These are phyloP conservation scores for Thalassiosira allenii DNA, from an alignment of 352 stramenopile species.

Conservation along the genomic window DNA sequence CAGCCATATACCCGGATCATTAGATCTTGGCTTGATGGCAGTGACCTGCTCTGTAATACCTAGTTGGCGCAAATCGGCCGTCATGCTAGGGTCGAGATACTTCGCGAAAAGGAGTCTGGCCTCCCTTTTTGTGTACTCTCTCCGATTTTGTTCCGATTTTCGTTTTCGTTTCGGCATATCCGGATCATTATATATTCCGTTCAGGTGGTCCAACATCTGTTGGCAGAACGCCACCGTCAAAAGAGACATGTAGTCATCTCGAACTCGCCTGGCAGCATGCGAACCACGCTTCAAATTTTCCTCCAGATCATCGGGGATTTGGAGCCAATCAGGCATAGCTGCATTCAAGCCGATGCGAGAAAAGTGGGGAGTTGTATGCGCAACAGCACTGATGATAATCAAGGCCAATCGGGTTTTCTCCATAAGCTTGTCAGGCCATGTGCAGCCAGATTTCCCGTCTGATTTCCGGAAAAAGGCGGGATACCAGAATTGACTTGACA, in stretches of 20 bases:
- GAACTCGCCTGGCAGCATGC: not conserved
- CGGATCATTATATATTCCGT: not conserved
- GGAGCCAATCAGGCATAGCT: conserved; percentile 1
- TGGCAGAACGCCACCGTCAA: conserved; percentile 10
- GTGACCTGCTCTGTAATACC: too few species aligned
- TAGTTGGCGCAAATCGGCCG: too few species aligned
- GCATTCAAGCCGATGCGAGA: not conserved
- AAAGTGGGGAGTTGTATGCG: conserved; percentile 9
- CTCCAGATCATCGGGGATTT: conserved; percentile 1
- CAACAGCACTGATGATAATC: conserved; percentile 7
- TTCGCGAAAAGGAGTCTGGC: not conserved
- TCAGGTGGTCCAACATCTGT: not conserved
- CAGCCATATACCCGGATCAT: not conserved
- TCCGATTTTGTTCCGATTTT: not conserved
- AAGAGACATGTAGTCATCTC: conserved; percentile 14
- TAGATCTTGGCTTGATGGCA: too few species aligned
- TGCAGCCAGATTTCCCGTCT: not conserved
- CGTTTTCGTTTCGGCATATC: conserved; percentile 2
- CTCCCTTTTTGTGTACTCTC: not conserved
- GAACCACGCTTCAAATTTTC: conserved; percentile 6
- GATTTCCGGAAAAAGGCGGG: conserved; percentile 1
- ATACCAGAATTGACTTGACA: not conserved
- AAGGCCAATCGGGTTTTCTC: not conserved
- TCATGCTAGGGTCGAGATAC: not conserved
- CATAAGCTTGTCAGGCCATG: not conserved